A percentile compares a stretch with the other conserved stretches of the same genome.
Evolutionary conservation across 306 rosid genomes (phyloP).

Genomic region (Trichosanthes cucumerina): DNA sequence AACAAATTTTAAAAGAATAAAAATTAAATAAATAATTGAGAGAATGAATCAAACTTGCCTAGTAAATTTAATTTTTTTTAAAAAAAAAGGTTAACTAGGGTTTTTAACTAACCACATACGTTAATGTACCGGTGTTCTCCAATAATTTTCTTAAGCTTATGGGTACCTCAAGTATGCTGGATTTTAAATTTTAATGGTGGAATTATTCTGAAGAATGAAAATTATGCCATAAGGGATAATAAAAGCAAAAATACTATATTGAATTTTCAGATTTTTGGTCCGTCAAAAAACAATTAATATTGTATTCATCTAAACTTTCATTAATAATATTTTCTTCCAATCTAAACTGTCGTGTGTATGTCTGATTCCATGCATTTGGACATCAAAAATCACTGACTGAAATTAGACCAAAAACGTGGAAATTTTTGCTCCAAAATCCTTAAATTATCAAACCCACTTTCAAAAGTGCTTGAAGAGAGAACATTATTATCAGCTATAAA

Average conservation of each 20-base stretch:
- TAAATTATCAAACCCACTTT: neutral
- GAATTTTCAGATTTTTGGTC: neutral
- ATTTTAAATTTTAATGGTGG: neutral
- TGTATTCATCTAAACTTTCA: neutral
- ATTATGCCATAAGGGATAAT: no score
- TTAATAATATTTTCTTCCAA: neutral
- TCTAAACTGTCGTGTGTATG: neutral
- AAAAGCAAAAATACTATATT: no score
- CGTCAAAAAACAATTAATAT: neutral
- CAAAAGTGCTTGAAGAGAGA: neutral
- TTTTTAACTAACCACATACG: no score
- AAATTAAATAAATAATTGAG: no score
- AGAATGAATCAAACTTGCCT: no score
- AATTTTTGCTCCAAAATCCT: neutral
- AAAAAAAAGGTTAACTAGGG: no score
- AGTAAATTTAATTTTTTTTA: no score
- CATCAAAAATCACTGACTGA: neutral
- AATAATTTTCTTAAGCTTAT: no score
- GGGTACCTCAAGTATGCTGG: no score
- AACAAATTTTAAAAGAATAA: no score
- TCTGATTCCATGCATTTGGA: neutral
- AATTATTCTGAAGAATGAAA: no score
- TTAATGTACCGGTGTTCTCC: no score
- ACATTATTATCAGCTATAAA: neutral
- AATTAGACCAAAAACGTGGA: neutral